Evolutionary conservation across 805 yeast genomes (phyloP).

Genomic region (Starmera caribaea): DNA sequence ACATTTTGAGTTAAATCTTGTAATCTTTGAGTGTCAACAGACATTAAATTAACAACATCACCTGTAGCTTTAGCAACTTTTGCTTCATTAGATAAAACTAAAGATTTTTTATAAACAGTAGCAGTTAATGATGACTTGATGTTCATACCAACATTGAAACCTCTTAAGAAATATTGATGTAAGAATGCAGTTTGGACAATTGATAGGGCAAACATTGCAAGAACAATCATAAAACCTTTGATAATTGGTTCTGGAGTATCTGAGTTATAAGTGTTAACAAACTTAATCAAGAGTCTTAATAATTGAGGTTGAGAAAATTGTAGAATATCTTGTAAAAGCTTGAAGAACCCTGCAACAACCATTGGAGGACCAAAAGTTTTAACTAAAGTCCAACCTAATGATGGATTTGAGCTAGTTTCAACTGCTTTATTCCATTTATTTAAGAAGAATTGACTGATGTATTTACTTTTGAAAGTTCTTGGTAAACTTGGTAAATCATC

Average conservation of each 20-base stretch:
- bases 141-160: slow-evolving; percentile 69
- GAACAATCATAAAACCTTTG: slow-evolving; percentile 66
- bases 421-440: slow-evolving; percentile 55
- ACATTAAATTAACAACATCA: slow-evolving; percentile 89
- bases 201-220: slow-evolving; percentile 66
- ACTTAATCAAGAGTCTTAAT: slow-evolving; percentile 53
- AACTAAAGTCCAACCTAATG: slow-evolving; percentile 51
- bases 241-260: slow-evolving; percentile 42
- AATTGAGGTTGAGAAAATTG: slow-evolving; percentile 85
- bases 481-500: slow-evolving; percentile 81
- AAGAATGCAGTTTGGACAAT: slow-evolving; percentile 68
- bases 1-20: slow-evolving; percentile 76
- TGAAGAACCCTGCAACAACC: slow-evolving; percentile 62
- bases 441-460: slow-evolving; percentile 41
- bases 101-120: slow-evolving; percentile 56
- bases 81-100: slow-evolving; percentile 63
- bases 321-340: slow-evolving; percentile 64
- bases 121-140: slow-evolving; percentile 63
- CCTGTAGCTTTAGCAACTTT: slow-evolving; percentile 72
- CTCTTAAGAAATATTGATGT: slow-evolving; percentile 72
- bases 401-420: slow-evolving; percentile 33
- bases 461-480: slow-evolving; percentile 45
- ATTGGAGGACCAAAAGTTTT: slow-evolving; percentile 67
- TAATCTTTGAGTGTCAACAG: slow-evolving; percentile 84
- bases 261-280: slow-evolving; percentile 39